These are phyloP conservation scores for Nemania diffusa DNA, from an alignment of 2,329 filamentous ascomycete genomes.

Conservation along the genomic window DNA sequence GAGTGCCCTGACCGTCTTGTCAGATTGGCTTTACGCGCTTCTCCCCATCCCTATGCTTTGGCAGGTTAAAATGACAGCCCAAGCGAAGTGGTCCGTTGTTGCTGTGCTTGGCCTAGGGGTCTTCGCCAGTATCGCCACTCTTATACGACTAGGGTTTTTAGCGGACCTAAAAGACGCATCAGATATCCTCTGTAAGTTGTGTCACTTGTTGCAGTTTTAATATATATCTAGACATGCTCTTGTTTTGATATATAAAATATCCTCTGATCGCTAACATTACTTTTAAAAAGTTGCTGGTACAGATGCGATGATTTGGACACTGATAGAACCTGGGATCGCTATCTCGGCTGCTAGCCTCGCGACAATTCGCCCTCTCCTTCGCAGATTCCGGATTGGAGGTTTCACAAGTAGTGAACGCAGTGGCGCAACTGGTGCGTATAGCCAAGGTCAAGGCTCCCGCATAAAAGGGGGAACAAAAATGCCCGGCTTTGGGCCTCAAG, in stretches of 20 bases:
- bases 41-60: conserved; percentile 66
- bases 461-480: conserved; percentile 47
- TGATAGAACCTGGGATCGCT: conserved; percentile 66
- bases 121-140: conserved; percentile 65
- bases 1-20: conserved; percentile 62
- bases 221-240: background rate
- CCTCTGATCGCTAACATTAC: conserved; percentile 24
- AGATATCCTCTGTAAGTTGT: conserved; percentile 61
- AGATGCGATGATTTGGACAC: conserved; percentile 65
- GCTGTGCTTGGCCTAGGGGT: conserved; percentile 61
- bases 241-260: background rate
- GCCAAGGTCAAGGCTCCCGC: conserved; percentile 47
- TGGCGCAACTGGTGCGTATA: conserved; percentile 42
- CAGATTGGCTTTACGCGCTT: conserved; percentile 66
- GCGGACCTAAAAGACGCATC: conserved; percentile 56
- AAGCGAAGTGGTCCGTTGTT: conserved; percentile 63
- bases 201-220: background rate
- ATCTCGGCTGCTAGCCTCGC: conserved; percentile 65
- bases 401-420: conserved; percentile 57
- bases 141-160: conserved; percentile 62
- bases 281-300: conserved; percentile 56
- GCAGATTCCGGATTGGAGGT: conserved; percentile 58
- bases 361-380: conserved; percentile 65
- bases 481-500: conserved; percentile 51
- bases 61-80: conserved; percentile 63